Percentiles rank a stretch among this genome's conserved stretches.
Conservation (phyloP, 768 basidiomycete genomes). For the Termitomyces sp. region DNA sequence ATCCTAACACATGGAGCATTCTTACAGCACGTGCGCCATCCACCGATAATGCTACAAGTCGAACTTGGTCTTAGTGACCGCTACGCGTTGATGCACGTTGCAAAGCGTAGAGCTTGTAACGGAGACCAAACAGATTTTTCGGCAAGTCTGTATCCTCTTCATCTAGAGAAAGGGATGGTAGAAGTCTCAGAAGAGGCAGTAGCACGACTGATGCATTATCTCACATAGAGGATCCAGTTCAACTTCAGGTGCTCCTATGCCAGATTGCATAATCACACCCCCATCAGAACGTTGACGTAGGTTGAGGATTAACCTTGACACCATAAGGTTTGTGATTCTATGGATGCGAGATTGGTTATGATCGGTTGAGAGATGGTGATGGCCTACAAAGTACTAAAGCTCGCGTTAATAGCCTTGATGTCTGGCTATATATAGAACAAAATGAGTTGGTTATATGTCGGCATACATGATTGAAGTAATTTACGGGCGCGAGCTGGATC, state of each 20-base stretch:
- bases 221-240: background rate
- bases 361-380: background rate
- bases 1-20: background rate
- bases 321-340: slow-evolving; percentile 32
- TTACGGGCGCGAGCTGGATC: background rate
- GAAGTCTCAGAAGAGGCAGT: background rate
- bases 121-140: slow-evolving; percentile 1
- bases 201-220: background rate
- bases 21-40: background rate
- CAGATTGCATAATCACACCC: background rate
- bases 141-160: background rate
- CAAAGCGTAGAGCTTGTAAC: slow-evolving; percentile 1
- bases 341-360: background rate
- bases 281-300: slow-evolving; percentile 15
- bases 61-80: background rate
- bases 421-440: slow-evolving; percentile 16
- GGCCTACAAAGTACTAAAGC: slow-evolving; percentile 30
- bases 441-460: background rate
- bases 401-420: slow-evolving; percentile 31
- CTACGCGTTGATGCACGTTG: background rate
- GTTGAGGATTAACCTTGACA: slow-evolving; percentile 32
- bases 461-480: background rate
- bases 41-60: background rate
- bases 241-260: background rate
- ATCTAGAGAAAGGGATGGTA: background rate